These are phyloP conservation scores for Phytophthora sansomeana DNA, from an alignment of 352 stramenopile species.

Conservation along the genomic window DNA sequence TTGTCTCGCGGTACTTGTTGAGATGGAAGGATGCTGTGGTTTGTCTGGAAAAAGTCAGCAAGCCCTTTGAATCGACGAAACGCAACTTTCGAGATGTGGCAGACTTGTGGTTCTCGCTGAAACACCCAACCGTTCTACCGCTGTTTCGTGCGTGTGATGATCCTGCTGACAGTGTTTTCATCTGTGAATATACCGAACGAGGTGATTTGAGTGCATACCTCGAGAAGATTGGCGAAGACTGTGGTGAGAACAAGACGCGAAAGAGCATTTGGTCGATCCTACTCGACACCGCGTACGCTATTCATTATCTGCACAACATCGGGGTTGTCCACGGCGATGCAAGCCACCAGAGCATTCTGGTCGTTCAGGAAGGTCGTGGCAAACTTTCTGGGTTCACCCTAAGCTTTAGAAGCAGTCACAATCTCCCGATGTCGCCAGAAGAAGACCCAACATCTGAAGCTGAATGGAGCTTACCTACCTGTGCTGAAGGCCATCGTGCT, in stretches of 20 bases:
- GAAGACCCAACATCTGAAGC: neutral
- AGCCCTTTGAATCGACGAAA: neutral
- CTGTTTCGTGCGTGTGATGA: conserved; percentile 7
- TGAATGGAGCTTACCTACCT: neutral
- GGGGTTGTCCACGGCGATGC: conserved; percentile 9
- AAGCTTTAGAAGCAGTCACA: neutral
- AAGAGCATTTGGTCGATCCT: neutral
- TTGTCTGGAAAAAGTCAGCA: neutral
- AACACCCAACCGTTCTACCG: conserved; percentile 6
- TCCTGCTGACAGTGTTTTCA: neutral
- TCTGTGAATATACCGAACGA: conserved; percentile 7
- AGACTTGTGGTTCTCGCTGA: conserved; percentile 12
- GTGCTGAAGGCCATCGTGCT: neutral
- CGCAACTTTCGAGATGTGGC: conserved; percentile 1
- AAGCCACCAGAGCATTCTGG: conserved; percentile 6
- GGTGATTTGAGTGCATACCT: conserved; percentile 1
- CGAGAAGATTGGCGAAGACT: neutral
- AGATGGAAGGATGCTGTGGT: conserved; percentile 8
- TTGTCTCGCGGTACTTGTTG: neutral
- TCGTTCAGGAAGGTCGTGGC: neutral
- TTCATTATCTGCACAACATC: conserved; percentile 11
- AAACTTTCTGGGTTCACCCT: conserved; percentile 5
- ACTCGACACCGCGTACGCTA: conserved; percentile 1
- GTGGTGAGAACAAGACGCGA: neutral
- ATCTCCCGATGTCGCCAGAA: neutral